A percentile compares a stretch with the other conserved stretches of the same genome.
Conservation (phyloP, 768 basidiomycete genomes). For the Russula sp. region DNA sequence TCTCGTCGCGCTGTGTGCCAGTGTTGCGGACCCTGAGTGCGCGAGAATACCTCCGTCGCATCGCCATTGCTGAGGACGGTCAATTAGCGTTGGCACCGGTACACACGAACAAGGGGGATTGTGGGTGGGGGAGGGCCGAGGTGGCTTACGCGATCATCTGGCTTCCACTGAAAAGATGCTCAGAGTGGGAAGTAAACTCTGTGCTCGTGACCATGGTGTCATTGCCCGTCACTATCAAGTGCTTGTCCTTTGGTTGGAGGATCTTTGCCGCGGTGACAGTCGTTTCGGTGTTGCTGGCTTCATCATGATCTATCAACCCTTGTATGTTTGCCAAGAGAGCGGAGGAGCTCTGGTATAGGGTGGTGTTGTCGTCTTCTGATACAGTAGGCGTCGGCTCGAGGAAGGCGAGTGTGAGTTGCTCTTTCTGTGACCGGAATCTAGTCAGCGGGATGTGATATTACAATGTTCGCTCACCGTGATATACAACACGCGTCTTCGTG, state of each 20-base stretch:
- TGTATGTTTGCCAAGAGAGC: conserved; percentile 14
- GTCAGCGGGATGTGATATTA: background rate
- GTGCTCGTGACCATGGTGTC: conserved; percentile 39
- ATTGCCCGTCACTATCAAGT: conserved; percentile 42
- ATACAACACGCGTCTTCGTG: conserved; percentile 33
- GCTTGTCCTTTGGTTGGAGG: conserved; percentile 56
- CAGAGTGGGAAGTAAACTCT: conserved; percentile 45
- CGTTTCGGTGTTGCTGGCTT: conserved; percentile 5
- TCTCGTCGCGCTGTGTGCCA: conserved; percentile 64
- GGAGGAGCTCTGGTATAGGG: conserved; percentile 8
- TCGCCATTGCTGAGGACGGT: conserved; percentile 41
- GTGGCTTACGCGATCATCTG: conserved; percentile 30
- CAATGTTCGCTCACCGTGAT: conserved; percentile 36
- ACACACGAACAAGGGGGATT: background rate
- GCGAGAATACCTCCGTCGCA: conserved; percentile 69
- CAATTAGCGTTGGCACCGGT: background rate
- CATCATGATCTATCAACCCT: conserved; percentile 10
- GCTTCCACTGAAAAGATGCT: conserved; percentile 54
- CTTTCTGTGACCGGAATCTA: conserved; percentile 28
- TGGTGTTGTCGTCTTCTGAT: conserved; percentile 5
- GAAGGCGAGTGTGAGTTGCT: conserved; percentile 41
- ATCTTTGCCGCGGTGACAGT: conserved; percentile 46
- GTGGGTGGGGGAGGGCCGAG: too few relatives aligned
- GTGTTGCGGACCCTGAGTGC: conserved; percentile 71
- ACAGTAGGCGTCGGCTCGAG: conserved; percentile 25